Evolutionary conservation across 2,329 filamentous ascomycete species (phyloP), one percentile per base, ranked within the genome.

Genomic region (Coniochaeta sp.): DNA sequence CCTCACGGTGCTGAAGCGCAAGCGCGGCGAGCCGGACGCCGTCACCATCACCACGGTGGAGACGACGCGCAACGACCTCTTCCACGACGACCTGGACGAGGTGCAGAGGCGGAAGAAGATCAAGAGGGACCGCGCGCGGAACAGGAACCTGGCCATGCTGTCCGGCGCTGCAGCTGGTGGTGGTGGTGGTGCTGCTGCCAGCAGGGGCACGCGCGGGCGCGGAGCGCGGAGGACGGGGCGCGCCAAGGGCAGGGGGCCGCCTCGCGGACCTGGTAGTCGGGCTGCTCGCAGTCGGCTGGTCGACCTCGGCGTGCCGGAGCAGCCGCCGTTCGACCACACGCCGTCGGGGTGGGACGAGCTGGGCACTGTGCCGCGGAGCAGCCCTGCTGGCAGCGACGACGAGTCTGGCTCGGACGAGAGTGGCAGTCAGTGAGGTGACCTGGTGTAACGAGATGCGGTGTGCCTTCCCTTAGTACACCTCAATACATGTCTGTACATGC

Each of bases 1-100:
- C 30, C 68, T 92, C 26, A 88, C 87, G 64, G 79, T 81, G 14
- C 72, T 88, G 58, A 91, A 91, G 71, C 79, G 79, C 56, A 78
- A 79, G 30, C 85, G 79, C 65, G 87, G 86, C 8, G 87, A 91
- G 70, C 77, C 71, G 19, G 89, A 91, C 68, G 74, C 82, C 17
- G 86, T 90, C 28, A 89, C 86, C 0, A 78, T 87, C 4, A 80
- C 83, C 68, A 81, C 82, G 6, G 69, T 72, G 28, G 76, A 71
- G 54, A 71, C 70, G 14, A 59, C 63, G 34, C 65, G 68, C 22
- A 68, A 68, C 60, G 64, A 65, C 47, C 61, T 79, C 42, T 77
- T 76, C 34, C 68, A 71, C 28, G 76, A 76, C 47, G 77, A 80
- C 62, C 74, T 73, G 55, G 74, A 75, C 36, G 73, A 77, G 10